Conservation (phyloP, 805 yeast genomes). For the Kuraishia hungarica region DNA sequence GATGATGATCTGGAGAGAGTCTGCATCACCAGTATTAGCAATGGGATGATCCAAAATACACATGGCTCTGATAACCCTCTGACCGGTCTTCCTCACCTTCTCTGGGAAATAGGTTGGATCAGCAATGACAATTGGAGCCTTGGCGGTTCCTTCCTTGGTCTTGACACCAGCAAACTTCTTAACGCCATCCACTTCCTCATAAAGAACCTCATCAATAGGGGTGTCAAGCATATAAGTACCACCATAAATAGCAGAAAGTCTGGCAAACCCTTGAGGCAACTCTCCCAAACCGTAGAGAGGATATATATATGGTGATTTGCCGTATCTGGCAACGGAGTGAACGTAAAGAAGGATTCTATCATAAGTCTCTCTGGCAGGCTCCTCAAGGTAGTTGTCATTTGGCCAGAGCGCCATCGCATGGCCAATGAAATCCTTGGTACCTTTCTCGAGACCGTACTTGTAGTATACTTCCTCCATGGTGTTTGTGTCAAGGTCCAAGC, state of each 20-base stretch:
- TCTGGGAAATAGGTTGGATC: constrained; percentile 97
- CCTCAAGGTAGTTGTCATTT: constrained; percentile 78
- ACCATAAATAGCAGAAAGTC: constrained; percentile 94
- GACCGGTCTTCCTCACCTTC: constrained; percentile 63
- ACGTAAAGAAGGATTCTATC: constrained; percentile 81
- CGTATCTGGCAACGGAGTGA: constrained; percentile 88
- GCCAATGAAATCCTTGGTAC: constrained; percentile 94
- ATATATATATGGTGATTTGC: constrained; percentile 92
- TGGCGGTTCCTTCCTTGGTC: constrained; percentile 86
- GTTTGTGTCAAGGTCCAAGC: constrained; percentile 73
- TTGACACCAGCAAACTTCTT: constrained; percentile 72
- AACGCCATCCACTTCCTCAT: constrained; percentile 44
- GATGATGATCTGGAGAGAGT: constrained; percentile 87
- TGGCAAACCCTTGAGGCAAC: constrained; percentile 97
- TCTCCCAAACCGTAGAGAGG: constrained; percentile 97
- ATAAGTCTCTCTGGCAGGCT: constrained; percentile 88
- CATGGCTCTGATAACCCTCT: constrained; percentile 73
- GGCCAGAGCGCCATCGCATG: constrained; percentile 98
- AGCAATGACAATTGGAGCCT: constrained; percentile 89
- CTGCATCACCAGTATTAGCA: constrained; percentile 72
- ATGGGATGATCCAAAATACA: constrained; percentile 88
- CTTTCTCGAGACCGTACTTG: constrained; percentile 84
- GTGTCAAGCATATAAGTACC: constrained; percentile 98
- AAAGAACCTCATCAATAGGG: constrained; percentile 84
- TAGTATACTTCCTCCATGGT: constrained; percentile 89